Percentiles rank a stretch among this genome's conserved stretches.
phyloP scores from a whole-genome alignment of 208 protist genomes.

The Crithidia sp. region DNA sequence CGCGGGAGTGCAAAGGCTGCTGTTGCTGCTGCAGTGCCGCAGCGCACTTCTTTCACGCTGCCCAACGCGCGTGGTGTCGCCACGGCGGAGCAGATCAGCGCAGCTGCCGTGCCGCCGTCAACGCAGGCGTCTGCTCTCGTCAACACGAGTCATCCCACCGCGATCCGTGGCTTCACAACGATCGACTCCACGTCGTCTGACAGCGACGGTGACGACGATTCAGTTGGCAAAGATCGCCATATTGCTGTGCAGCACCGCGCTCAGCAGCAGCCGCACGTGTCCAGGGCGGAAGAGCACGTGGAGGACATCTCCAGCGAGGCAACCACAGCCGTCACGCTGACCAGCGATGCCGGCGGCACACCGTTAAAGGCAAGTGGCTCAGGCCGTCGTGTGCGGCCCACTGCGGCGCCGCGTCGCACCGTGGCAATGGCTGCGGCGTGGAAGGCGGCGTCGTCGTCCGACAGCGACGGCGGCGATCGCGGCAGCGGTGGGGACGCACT shows the following conservation, averaged over 20 bases:
- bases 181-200: conserved; percentile 18
- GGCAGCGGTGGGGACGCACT: too few relatives aligned
- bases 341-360: conserved; percentile 11
- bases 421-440: conserved; percentile 1
- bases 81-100: conserved; percentile 26
- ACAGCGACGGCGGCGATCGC: too few relatives aligned
- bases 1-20: too few relatives aligned
- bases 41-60: neutral
- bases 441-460: neutral
- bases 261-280: neutral
- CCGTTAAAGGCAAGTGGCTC: neutral
- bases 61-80: neutral
- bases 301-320: conserved; percentile 39
- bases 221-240: neutral
- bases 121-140: conserved; percentile 10
- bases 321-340: conserved; percentile 23
- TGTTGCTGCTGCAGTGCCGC: neutral
- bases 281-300: conserved; percentile 17
- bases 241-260: neutral
- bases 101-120: conserved; percentile 5
- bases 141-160: conserved; percentile 20
- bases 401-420: neutral
- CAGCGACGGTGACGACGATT: conserved; percentile 7
- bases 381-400: neutral
- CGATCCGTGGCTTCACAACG: conserved; percentile 31